Conservation (phyloP, 1,139 yeast genomes). For the Torulaspora globosa region DNA sequence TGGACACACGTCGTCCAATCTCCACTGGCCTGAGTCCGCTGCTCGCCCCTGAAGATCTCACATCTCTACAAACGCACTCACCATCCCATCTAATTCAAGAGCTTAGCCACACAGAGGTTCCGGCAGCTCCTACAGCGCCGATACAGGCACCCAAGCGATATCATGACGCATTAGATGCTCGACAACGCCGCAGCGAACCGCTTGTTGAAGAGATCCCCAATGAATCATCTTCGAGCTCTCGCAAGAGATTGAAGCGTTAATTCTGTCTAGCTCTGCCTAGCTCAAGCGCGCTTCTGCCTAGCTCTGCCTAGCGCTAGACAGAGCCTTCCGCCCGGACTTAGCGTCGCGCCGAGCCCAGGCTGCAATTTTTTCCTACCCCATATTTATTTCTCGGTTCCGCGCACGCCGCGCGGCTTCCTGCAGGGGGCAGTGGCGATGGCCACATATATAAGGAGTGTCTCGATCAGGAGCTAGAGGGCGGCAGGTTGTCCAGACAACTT, state of each 20-base stretch:
- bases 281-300: background rate
- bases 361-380: background rate
- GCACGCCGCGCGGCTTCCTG: constrained; percentile 9
- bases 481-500: background rate
- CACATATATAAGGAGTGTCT: constrained; percentile 2
- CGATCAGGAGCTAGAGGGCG: background rate
- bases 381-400: background rate
- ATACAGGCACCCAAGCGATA: constrained; percentile 3
- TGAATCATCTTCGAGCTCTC: constrained; percentile 4
- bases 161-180: background rate
- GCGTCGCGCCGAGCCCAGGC: background rate
- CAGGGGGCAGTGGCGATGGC: constrained; percentile 7
- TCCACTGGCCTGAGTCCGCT: constrained; percentile 11
- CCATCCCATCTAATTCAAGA: constrained; percentile 10
- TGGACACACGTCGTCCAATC: constrained; percentile 2
- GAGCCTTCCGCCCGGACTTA: background rate
- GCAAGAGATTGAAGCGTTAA: constrained; percentile 8
- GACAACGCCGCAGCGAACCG: constrained; percentile 5
- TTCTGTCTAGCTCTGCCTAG: background rate
- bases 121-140: background rate
- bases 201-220: constrained; percentile 10
- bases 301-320: constrained; percentile 3
- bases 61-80: constrained; percentile 10
- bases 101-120: background rate
- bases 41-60: constrained; percentile 11